phyloP scores from a whole-genome alignment of 2,329 filamentous ascomycete species.

The Botrytis porri region DNA sequence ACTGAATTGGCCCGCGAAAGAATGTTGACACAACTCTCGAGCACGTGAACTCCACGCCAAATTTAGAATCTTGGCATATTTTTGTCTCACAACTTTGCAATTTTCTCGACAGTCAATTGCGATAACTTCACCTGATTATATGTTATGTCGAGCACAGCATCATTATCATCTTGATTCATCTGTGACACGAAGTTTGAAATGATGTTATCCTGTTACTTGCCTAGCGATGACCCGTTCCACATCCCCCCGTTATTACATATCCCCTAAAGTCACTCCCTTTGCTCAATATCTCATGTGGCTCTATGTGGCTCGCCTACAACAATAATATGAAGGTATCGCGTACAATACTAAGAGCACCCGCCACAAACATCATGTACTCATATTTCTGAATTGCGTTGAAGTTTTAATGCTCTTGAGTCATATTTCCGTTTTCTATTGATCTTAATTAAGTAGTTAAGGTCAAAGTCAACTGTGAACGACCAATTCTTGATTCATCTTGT shows the following conservation, averaged over 20 bases:
- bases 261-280: conserved; percentile 1
- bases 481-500: not conserved
- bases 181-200: not conserved
- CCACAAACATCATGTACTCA: conserved; percentile 5
- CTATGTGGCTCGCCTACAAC: conserved; percentile 15
- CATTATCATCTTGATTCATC: not conserved
- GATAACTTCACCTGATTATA: not conserved
- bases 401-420: not conserved
- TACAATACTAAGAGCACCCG: conserved; percentile 17
- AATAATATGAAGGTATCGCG: conserved; percentile 17
- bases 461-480: not conserved
- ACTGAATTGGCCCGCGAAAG: not conserved
- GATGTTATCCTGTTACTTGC: conserved; percentile 39
- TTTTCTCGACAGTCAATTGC: not conserved
- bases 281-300: conserved; percentile 4
- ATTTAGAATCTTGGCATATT: not conserved
- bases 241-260: conserved; percentile 28
- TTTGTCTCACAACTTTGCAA: not conserved
- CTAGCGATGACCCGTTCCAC: conserved; percentile 42
- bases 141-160: not conserved
- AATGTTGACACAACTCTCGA: not conserved
- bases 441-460: not conserved
- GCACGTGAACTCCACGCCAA: not conserved
- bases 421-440: not conserved
- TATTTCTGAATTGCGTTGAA: not conserved